Conservation (phyloP, 441 rosid genomes). For the Adansonia madagascariensis region DNA sequence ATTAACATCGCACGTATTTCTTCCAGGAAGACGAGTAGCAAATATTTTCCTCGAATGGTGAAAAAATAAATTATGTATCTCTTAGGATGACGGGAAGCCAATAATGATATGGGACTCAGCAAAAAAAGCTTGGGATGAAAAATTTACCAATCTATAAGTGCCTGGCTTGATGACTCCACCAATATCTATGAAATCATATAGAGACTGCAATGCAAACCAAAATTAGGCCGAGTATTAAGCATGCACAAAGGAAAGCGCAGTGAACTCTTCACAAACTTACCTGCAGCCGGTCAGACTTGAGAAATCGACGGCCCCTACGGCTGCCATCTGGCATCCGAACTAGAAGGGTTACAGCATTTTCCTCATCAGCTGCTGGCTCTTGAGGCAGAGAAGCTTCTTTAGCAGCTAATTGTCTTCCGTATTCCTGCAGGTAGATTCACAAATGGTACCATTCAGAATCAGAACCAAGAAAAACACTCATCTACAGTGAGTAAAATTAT, state of each 20-base stretch:
- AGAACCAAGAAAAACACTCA: not conserved
- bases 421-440: slow-evolving; percentile 56
- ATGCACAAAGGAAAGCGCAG: slow-evolving; percentile 7
- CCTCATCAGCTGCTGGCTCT: slow-evolving; percentile 81
- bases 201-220: slow-evolving; percentile 62
- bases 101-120: not conserved
- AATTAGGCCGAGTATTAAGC: slow-evolving; percentile 18
- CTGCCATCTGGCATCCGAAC: slow-evolving; percentile 96
- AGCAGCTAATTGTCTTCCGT: slow-evolving; percentile 72
- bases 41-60: not conserved
- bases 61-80: not conserved
- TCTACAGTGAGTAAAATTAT: not conserved
- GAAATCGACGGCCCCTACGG: slow-evolving; percentile 85
- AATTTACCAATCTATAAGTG: slow-evolving; percentile 78
- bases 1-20: not conserved
- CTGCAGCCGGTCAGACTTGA: slow-evolving; percentile 76
- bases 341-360: slow-evolving; percentile 81
- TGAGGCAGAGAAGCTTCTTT: slow-evolving; percentile 91
- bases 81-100: not conserved
- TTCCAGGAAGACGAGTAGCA: not conserved
- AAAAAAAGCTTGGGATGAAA: not conserved
- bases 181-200: slow-evolving; percentile 88
- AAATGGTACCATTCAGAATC: not conserved
- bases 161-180: slow-evolving; percentile 85
- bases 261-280: slow-evolving; percentile 40